Percentiles rank a stretch among this genome's conserved stretches.
phyloP scores from a whole-genome alignment of 75 land plant genomes.

The Sequoiadendron giganteum region DNA sequence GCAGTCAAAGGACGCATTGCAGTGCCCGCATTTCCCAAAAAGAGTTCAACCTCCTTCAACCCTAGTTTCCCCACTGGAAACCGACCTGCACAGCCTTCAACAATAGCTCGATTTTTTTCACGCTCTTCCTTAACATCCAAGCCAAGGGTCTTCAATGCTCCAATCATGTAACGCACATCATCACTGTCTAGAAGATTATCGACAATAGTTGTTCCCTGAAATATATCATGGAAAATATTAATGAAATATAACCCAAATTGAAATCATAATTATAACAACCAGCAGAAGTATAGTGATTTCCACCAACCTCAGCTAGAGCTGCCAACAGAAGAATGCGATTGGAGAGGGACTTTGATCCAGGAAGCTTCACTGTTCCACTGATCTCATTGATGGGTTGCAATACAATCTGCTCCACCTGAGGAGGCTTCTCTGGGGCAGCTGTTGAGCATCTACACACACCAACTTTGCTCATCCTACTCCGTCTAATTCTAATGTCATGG shows the following conservation, averaged over 20 bases:
- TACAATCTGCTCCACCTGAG: constrained; percentile 56
- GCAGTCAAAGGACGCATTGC: constrained; percentile 99
- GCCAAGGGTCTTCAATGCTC: constrained; percentile 79
- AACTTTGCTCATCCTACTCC: background rate
- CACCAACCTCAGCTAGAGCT: constrained; percentile 82
- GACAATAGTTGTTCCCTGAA: constrained; percentile 92
- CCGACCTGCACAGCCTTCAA: constrained; percentile 76
- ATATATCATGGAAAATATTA: background rate
- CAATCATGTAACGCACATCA: constrained; percentile 93
- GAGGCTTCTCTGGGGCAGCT: constrained; percentile 59
- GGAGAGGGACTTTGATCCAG: constrained; percentile 95
- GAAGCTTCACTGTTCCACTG: constrained; percentile 72
- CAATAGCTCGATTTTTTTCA: constrained; percentile 45
- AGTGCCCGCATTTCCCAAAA: constrained; percentile 97
- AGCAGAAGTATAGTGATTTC: background rate
- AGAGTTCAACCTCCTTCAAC: constrained; percentile 56
- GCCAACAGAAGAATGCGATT: constrained; percentile 94
- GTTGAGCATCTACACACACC: constrained; percentile 9
- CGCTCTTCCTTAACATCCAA: constrained; percentile 69
- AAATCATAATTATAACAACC: background rate
- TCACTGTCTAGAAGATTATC: constrained; percentile 93
- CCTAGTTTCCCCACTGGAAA: constrained; percentile 71
- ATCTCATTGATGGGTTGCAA: constrained; percentile 83
- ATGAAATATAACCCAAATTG: background rate
- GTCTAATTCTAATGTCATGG: background rate